Conservation (phyloP, 225 moss, liverwort and hornwort species). For the Straminergon stramineum region DNA sequence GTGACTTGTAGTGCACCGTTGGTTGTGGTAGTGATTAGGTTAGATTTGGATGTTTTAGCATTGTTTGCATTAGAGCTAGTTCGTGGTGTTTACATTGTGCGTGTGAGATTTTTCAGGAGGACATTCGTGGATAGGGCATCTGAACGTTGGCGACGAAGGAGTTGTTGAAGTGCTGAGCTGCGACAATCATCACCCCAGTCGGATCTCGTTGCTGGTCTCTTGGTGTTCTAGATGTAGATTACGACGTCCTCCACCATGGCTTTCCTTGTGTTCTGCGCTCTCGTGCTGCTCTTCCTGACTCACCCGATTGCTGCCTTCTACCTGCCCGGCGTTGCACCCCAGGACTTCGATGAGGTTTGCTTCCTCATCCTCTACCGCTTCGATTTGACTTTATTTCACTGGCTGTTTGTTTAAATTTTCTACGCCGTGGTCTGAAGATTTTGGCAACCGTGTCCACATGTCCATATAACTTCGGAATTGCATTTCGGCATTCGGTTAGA, state of each 20-base stretch:
- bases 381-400: not conserved
- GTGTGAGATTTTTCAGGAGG: constrained; percentile 3
- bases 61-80: not conserved
- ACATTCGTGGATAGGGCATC: not conserved
- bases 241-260: constrained; percentile 31
- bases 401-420: not conserved
- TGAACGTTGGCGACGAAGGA: not conserved
- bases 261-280: constrained; percentile 5
- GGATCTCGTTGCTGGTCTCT: not conserved
- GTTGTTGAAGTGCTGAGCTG: not conserved
- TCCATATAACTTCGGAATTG: not conserved
- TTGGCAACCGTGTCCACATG: not conserved
- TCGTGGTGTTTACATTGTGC: not conserved
- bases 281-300: constrained; percentile 21
- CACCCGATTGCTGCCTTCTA: constrained; percentile 50
- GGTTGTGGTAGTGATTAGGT: not conserved
- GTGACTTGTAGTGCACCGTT: not conserved
- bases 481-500: not conserved
- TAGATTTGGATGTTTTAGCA: not conserved
- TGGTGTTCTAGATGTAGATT: constrained; percentile 11
- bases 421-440: not conserved
- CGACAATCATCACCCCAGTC: not conserved
- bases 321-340: constrained; percentile 80
- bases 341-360: constrained; percentile 53
- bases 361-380: not conserved